A percentile compares a stretch with the other conserved stretches of the same genome.
These are phyloP conservation scores for Nakaseomyces kungkrabaensis DNA, from an alignment of 1,139 yeast species.

Conservation along the genomic window DNA sequence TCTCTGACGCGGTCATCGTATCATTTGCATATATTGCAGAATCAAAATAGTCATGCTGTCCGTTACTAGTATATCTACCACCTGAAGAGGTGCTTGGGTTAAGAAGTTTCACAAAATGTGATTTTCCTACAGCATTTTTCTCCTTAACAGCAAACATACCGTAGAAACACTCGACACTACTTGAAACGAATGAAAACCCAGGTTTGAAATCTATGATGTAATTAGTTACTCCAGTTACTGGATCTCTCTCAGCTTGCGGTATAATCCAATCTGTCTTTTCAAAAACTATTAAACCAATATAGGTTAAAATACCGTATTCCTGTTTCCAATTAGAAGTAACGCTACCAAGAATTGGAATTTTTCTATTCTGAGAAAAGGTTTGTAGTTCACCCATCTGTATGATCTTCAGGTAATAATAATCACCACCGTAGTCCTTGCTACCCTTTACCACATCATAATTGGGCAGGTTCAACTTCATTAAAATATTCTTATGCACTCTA, in stretches of 20 bases:
- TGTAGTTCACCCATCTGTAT: conserved; percentile 27
- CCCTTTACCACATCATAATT: conserved; percentile 12
- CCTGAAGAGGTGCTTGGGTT: not conserved
- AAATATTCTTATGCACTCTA: conserved; percentile 13
- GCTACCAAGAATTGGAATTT: conserved; percentile 23
- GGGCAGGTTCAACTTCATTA: conserved; percentile 13
- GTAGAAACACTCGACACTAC: conserved; percentile 10
- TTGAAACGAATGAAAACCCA: conserved; percentile 7
- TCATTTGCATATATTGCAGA: conserved; percentile 1
- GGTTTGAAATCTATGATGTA: conserved; percentile 23
- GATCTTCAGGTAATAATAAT: conserved; percentile 19
- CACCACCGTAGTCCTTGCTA: conserved; percentile 11
- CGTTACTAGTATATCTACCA: not conserved
- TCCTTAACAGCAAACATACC: conserved; percentile 19
- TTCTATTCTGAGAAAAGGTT: conserved; percentile 12
- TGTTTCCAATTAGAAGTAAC: conserved; percentile 32
- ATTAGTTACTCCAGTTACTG: conserved; percentile 18
- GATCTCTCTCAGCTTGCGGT: conserved; percentile 19
- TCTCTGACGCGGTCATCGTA: not conserved
- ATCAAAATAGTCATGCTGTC: not conserved
- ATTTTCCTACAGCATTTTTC: conserved; percentile 7
- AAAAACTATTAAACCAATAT: conserved; percentile 37
- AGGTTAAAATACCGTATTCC: conserved; percentile 36
- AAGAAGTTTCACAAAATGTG: conserved; percentile 3
- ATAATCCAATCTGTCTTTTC: conserved; percentile 29